Conservation (phyloP, 164 flowering plant genomes). For the Piper longum region DNA sequence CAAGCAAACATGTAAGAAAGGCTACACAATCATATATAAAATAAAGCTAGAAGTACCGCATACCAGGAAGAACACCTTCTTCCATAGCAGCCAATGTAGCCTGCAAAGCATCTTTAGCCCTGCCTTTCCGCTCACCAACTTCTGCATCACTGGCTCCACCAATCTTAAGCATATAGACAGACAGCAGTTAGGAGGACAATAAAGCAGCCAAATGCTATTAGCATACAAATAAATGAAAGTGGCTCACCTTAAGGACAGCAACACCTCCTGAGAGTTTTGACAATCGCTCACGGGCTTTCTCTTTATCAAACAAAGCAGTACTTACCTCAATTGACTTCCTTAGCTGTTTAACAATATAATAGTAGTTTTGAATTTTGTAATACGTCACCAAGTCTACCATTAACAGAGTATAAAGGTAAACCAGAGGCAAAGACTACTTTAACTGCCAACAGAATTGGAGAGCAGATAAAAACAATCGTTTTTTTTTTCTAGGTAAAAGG, state of each 20-base stretch:
- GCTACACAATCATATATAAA: background rate
- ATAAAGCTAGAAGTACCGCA: background rate
- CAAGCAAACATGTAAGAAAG: constrained; percentile 1
- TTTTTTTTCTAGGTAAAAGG: no score
- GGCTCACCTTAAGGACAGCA: constrained; percentile 66
- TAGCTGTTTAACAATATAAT: constrained; percentile 24
- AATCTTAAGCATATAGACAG: constrained; percentile 26
- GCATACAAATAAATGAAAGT: background rate
- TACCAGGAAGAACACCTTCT: constrained; percentile 93
- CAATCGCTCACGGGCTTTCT: constrained; percentile 74
- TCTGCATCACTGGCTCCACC: constrained; percentile 85
- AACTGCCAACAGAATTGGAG: no score
- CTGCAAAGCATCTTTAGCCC: constrained; percentile 78
- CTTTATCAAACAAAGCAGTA: constrained; percentile 64
- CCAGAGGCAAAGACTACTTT: no score
- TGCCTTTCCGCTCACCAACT: constrained; percentile 80
- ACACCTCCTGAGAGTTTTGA: constrained; percentile 84
- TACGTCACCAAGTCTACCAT: no score
- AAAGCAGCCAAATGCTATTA: background rate
- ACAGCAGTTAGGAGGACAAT: background rate
- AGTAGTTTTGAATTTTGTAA: no score
- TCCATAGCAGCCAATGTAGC: constrained; percentile 86
- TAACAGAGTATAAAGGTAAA: no score
- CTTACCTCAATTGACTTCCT: constrained; percentile 49
- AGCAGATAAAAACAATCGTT: no score